Conservation (phyloP, 148 eudicot genomes). For the Mesembryanthemum crystallinum region DNA sequence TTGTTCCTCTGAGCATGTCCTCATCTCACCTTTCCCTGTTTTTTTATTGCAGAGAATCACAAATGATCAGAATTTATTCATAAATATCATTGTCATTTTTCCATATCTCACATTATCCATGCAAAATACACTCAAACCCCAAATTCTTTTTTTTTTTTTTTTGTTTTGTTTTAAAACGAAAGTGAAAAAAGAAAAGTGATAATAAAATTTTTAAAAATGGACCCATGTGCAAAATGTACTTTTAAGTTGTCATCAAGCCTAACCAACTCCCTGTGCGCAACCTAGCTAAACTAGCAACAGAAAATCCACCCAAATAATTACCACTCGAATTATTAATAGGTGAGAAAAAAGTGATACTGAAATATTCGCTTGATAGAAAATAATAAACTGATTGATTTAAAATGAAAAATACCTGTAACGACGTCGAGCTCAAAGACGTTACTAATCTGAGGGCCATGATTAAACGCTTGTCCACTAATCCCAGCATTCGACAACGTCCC, state of each 20-base stretch:
- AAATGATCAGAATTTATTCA: neutral
- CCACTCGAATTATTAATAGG: no score
- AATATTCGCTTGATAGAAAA: no score
- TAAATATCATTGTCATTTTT: neutral
- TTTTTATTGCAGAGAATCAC: neutral
- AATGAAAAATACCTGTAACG: conserved; percentile 85
- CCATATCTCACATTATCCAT: neutral
- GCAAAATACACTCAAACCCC: neutral
- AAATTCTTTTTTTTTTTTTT: neutral
- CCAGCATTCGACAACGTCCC: conserved; percentile 96
- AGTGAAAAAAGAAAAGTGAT: neutral
- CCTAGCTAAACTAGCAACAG: conserved; percentile 1
- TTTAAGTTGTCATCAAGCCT: conserved; percentile 7
- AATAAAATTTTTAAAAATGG: neutral
- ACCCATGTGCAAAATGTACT: conserved; percentile 7
- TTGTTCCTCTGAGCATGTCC: no score
- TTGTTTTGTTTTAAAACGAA: no score
- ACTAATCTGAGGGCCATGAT: conserved; percentile 87
- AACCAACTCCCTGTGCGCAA: neutral
- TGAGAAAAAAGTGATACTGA: no score
- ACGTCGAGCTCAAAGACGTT: conserved; percentile 77
- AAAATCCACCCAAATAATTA: neutral
- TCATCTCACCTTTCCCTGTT: no score
- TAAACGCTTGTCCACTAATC: conserved; percentile 92
- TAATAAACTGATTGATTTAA: no score